Conservation (phyloP, 805 yeast species). For the Monosporozyma aquatica region DNA sequence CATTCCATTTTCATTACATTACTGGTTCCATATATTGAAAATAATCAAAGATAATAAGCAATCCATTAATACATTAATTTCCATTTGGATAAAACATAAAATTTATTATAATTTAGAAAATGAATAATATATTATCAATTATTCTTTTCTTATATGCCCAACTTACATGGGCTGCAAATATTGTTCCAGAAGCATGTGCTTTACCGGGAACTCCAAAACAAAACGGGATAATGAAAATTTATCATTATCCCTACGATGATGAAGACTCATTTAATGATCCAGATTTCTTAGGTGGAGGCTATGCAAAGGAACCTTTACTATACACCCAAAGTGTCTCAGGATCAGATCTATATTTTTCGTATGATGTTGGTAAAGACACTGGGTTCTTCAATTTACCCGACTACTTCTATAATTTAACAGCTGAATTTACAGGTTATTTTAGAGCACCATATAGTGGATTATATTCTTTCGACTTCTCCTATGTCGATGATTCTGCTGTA, state of each 20-base stretch:
- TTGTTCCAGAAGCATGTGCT: not conserved
- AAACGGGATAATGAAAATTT: not conserved
- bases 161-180: not conserved
- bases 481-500: not conserved
- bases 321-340: not conserved
- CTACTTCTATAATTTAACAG: too few species aligned
- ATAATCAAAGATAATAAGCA: too few species aligned
- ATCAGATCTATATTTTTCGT: not conserved
- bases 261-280: not conserved
- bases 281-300: not conserved
- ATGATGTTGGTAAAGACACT: not conserved
- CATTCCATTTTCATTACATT: too few species aligned
- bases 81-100: too few species aligned
- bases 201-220: not conserved
- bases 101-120: too few species aligned
- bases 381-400: too few species aligned
- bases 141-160: too few species aligned
- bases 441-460: not conserved
- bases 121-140: too few species aligned
- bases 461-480: not conserved
- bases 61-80: too few species aligned
- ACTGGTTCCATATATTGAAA: too few species aligned
- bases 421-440: constrained; percentile 1
- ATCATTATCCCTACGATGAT: not conserved
- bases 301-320: not conserved